Evolutionary conservation across 1,284 basidiomycete species (phyloP), one percentile per base, ranked within the genome.

Genomic region (Cystobasidiaceae sp.): DNA sequence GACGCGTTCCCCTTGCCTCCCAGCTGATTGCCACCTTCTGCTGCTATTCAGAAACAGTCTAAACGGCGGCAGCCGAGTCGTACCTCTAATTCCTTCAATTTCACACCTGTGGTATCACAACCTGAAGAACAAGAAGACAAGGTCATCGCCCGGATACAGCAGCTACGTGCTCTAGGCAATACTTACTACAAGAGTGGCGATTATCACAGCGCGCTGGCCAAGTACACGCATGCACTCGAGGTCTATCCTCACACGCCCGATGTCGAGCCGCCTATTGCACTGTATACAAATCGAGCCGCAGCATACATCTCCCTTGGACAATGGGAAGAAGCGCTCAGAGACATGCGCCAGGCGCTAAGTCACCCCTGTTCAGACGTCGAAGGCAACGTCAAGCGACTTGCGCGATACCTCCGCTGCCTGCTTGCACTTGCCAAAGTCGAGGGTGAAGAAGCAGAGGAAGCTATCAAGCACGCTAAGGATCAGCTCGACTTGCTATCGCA

Each of bases 241-340:
- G 41, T 37, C 23, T 64, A 55, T 39, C 61, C 61, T 13, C 15
- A 33, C n/a, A 44, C 34, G 3, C 5, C 43, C 17, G 45, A 46
- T 15, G 23, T 64, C 28, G 30, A 51, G 3, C 61, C 61, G 15
- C 61, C 61, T 9, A 27, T 64, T n/a, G 30, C 51, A n/a, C 23
- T 64, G n/a, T 27, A 56, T 3, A 45, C 61, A 15, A 64, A 64
- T 39, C 41, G 61, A 25, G 61, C 61, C 34, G 61, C 61, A 30
- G 61, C 61, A 3, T 55, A 64, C 19, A 64, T 64, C 11, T 52
- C 61, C 21, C 33, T 64, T 32, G 61, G 41, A 19, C 28, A 41
- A 15, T 64, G 51, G 30, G 46, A 54, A 19, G 52, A 45, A 17
- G 61, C 61, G 8, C 51, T 64, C 17, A 25, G 37, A 37, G 61